A percentile compares a stretch with the other conserved stretches of the same genome.
phyloP scores from a whole-genome alignment of 75 land plant species.

The Isoetes taiwanensis region DNA sequence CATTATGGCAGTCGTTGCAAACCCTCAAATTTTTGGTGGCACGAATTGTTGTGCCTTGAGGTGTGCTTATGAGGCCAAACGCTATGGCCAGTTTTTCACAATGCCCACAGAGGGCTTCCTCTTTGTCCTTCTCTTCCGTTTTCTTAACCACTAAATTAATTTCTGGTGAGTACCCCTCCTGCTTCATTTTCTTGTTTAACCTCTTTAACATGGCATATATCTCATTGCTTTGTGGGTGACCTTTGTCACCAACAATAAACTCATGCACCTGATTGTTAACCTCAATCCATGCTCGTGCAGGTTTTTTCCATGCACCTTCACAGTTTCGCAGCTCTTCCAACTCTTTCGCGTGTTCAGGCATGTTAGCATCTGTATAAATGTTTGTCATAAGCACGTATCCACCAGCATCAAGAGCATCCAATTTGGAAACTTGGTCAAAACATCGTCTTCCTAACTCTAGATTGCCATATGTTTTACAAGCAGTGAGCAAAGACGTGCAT shows the following conservation, averaged over 20 bases:
- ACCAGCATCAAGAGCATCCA: background rate
- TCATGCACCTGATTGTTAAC: constrained; percentile 9
- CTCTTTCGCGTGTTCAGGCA: background rate
- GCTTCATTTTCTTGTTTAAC: background rate
- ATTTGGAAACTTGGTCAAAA: background rate
- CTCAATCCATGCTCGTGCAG: constrained; percentile 7
- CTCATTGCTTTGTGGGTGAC: background rate
- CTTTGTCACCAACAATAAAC: constrained; percentile 6
- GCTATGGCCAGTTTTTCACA: constrained; percentile 11
- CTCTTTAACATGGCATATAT: background rate
- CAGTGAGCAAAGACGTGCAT: constrained; percentile 1
- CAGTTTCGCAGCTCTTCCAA: background rate
- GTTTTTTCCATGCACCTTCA: background rate
- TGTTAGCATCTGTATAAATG: background rate
- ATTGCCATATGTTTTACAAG: background rate
- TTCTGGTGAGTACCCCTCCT: background rate
- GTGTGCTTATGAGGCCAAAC: background rate
- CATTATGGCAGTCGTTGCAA: constrained; percentile 10
- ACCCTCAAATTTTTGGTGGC: constrained; percentile 7
- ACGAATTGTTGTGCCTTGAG: constrained; percentile 2
- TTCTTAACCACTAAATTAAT: background rate
- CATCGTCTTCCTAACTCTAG: background rate
- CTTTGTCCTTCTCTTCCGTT: constrained; percentile 7
- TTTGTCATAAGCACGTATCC: background rate
- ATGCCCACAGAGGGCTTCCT: background rate